A percentile compares a stretch with the other conserved stretches of the same genome.
Evolutionary conservation across 305 asterid species (phyloP).

Genomic region (Plantago lanceolata): DNA sequence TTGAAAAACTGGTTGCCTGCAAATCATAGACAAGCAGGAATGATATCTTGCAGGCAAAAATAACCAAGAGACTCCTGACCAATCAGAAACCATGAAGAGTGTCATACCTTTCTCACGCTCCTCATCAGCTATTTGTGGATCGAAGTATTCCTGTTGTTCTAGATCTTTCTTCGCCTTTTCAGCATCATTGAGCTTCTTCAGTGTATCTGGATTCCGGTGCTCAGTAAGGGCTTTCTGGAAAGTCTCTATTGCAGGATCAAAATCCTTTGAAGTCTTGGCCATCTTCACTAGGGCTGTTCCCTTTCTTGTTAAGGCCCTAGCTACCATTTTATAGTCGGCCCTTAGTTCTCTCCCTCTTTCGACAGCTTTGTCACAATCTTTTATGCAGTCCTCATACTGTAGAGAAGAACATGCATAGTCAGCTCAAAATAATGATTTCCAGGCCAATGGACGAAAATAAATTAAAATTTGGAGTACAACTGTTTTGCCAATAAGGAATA

Average conservation of each 20-base stretch:
- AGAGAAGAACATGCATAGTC: background rate
- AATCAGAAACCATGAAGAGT: background rate
- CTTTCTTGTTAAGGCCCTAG: slow-evolving; percentile 87
- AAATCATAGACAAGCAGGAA: slow-evolving; percentile 7
- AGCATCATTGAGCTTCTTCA: slow-evolving; percentile 82
- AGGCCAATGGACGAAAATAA: background rate
- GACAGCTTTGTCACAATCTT: slow-evolving; percentile 87
- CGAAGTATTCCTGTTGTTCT: slow-evolving; percentile 75
- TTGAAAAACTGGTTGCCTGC: slow-evolving; percentile 75
- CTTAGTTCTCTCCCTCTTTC: slow-evolving; percentile 88
- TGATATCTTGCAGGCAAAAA: background rate
- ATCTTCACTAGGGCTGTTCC: slow-evolving; percentile 75
- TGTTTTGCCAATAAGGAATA: too few relatives aligned
- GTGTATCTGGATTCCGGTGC: slow-evolving; percentile 89
- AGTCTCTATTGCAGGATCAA: slow-evolving; percentile 71
- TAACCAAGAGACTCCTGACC: background rate
- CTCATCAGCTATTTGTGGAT: slow-evolving; percentile 81
- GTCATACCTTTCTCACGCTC: slow-evolving; percentile 86
- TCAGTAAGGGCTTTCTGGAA: slow-evolving; percentile 91
- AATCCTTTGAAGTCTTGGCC: slow-evolving; percentile 77
- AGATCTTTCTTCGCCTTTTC: slow-evolving; percentile 86
- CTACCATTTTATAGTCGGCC: slow-evolving; percentile 76
- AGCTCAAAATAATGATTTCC: background rate
- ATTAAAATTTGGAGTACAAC: too few relatives aligned
- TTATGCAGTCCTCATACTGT: slow-evolving; percentile 75